Conservation (phyloP, 257 asterid genomes). For the Solanum rostratum region DNA sequence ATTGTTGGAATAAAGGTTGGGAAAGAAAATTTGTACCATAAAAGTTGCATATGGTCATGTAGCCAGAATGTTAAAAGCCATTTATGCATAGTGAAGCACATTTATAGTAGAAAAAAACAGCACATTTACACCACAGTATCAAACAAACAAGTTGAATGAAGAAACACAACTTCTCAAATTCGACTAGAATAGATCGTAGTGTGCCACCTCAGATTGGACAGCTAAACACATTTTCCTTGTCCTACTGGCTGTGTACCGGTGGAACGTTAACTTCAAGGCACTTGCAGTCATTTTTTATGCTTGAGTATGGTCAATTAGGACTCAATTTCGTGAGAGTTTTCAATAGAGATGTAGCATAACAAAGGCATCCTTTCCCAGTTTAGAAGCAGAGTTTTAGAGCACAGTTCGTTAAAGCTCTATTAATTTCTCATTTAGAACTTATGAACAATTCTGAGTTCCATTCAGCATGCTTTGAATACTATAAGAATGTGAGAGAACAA, state of each 20-base stretch:
- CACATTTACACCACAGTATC: not conserved
- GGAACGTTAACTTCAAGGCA: not conserved
- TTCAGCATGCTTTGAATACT: not conserved
- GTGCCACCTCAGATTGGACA: not conserved
- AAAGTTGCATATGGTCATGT: not conserved
- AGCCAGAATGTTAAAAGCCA: not conserved
- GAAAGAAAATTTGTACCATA: not conserved
- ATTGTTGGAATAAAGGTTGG: not conserved
- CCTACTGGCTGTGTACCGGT: not conserved
- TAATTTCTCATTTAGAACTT: not conserved
- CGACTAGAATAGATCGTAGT: not conserved
- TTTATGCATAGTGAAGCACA: not conserved
- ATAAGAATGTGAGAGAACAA: not conserved
- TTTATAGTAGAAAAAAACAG: not conserved
- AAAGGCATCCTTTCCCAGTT: not conserved
- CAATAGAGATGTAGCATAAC: not conserved
- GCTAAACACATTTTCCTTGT: not conserved
- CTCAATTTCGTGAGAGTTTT: not conserved
- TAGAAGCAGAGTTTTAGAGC: not conserved
- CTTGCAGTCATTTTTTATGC: not conserved
- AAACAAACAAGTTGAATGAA: not conserved
- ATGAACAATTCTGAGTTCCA: not conserved
- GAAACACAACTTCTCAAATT: not conserved
- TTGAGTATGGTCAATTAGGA: not conserved
- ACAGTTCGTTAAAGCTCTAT: not conserved